phyloP scores from a whole-genome alignment of 2,329 filamentous ascomycete genomes.

The Alternaria sp. region DNA sequence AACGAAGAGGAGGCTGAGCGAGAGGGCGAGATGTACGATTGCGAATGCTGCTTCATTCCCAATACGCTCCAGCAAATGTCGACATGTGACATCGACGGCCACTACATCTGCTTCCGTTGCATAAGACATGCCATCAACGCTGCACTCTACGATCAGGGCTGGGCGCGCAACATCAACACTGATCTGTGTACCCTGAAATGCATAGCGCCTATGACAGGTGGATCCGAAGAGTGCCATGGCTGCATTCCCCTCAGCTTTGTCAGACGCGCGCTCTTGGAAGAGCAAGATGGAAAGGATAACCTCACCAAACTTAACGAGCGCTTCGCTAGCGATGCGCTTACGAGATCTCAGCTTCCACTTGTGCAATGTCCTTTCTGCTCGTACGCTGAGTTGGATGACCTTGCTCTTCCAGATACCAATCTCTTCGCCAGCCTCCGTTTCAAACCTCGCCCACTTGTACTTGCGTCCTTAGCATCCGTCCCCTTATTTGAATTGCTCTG shows the following conservation, averaged over 20 bases:
- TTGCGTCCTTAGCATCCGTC: slow-evolving; percentile 38
- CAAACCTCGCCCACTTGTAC: slow-evolving; percentile 43
- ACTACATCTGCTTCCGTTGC: slow-evolving; percentile 83
- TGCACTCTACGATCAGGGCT: slow-evolving; percentile 91
- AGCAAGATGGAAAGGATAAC: slow-evolving; percentile 74
- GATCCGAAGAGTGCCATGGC: slow-evolving; percentile 69
- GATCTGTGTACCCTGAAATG: slow-evolving; percentile 80
- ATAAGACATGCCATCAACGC: slow-evolving; percentile 84
- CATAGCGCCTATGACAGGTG: slow-evolving; percentile 73
- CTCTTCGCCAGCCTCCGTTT: slow-evolving; percentile 38
- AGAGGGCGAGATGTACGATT: slow-evolving; percentile 67
- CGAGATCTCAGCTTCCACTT: slow-evolving; percentile 77
- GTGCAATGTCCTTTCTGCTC: slow-evolving; percentile 89
- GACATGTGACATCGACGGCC: slow-evolving; percentile 72
- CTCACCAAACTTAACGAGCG: slow-evolving; percentile 80
- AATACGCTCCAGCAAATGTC: slow-evolving; percentile 78
- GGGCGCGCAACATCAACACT: slow-evolving; percentile 80
- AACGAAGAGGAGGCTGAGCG: slow-evolving; percentile 61
- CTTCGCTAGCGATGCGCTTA: slow-evolving; percentile 77
- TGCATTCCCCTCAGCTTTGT: slow-evolving; percentile 75
- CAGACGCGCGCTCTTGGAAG: slow-evolving; percentile 74
- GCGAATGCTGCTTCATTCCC: slow-evolving; percentile 79
- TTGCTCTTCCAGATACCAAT: slow-evolving; percentile 38
- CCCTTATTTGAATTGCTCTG: slow-evolving; percentile 45
- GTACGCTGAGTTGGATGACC: slow-evolving; percentile 84